Conservation (phyloP, 2,329 filamentous ascomycete species). For the Xylaria sp. region DNA sequence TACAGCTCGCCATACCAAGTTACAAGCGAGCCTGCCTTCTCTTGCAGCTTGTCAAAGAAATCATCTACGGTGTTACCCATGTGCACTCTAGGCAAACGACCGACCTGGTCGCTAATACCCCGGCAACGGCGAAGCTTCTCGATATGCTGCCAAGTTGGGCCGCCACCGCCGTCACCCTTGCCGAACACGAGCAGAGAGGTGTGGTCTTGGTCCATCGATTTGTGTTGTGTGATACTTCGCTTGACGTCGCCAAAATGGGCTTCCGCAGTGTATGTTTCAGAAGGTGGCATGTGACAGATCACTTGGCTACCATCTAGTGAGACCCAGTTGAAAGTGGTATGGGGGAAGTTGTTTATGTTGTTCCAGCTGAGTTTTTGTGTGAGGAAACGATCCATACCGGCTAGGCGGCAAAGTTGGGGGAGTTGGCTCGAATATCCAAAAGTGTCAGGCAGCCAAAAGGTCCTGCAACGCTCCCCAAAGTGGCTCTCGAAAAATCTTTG, state of each 20-base stretch:
- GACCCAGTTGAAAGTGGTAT: constrained; percentile 99
- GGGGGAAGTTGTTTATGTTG: constrained; percentile 99
- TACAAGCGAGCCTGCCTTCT: constrained; percentile 81
- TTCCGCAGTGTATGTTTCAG: constrained; percentile 94
- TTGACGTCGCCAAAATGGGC: constrained; percentile 95
- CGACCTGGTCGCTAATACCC: constrained; percentile 88
- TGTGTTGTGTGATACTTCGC: constrained; percentile 90
- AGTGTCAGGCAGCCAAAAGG: constrained; percentile 98
- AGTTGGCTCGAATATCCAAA: constrained; percentile 97
- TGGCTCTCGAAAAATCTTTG: constrained; percentile 94
- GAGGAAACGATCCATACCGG: constrained; percentile 97
- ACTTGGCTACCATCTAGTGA: constrained; percentile 95
- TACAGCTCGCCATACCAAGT: constrained; percentile 99
- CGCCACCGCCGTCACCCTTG: constrained; percentile 95
- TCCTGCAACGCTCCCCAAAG: constrained; percentile 87
- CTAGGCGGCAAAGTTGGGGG: constrained; percentile 89
- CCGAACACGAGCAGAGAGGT: constrained; percentile 94
- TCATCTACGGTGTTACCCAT: constrained; percentile 92
- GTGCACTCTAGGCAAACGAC: constrained; percentile 85
- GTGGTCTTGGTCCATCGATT: constrained; percentile 92
- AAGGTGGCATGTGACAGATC: constrained; percentile 95
- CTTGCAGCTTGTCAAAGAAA: constrained; percentile 88
- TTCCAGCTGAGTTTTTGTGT: constrained; percentile 99
- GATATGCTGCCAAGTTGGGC: constrained; percentile 91
- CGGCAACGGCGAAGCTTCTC: constrained; percentile 95